A percentile compares a stretch with the other conserved stretches of the same genome.
These are phyloP conservation scores for Hibiscus syriacus DNA, from an alignment of 345 rosid species.

Conservation along the genomic window DNA sequence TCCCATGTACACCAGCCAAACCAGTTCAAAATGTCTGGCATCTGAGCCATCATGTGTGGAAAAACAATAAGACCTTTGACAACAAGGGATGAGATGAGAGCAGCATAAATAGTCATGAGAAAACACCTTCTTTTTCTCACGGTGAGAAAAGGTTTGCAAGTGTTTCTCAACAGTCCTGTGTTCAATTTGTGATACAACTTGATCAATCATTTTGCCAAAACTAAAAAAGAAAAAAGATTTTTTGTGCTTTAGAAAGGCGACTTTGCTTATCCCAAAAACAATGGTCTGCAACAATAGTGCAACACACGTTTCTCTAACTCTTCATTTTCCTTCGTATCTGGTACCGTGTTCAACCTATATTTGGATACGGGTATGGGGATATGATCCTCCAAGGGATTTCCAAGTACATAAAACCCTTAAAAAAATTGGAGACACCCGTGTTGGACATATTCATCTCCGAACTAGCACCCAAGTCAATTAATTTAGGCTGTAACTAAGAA, in stretches of 20 bases:
- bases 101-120: neutral
- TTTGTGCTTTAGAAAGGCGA: neutral
- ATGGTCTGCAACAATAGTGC: no score
- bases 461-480: neutral
- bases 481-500: neutral
- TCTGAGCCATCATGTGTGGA: conserved; percentile 20
- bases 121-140: conserved; percentile 49
- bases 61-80: neutral
- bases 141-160: conserved; percentile 49
- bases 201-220: neutral
- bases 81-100: neutral
- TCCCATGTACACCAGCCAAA: conserved; percentile 83
- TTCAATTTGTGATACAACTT: conserved; percentile 4
- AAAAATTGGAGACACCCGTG: neutral
- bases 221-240: neutral
- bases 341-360: no score
- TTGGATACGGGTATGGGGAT: no score
- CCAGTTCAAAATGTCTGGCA: conserved; percentile 62
- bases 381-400: no score
- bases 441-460: neutral
- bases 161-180: conserved; percentile 47
- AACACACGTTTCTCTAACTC: no score
- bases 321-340: no score
- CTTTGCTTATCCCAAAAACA: neutral
- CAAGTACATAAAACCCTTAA: no score